A percentile compares a stretch with the other conserved stretches of the same genome.
Conservation (phyloP, 106 monocot genomes). For the Triglochin maritima region DNA sequence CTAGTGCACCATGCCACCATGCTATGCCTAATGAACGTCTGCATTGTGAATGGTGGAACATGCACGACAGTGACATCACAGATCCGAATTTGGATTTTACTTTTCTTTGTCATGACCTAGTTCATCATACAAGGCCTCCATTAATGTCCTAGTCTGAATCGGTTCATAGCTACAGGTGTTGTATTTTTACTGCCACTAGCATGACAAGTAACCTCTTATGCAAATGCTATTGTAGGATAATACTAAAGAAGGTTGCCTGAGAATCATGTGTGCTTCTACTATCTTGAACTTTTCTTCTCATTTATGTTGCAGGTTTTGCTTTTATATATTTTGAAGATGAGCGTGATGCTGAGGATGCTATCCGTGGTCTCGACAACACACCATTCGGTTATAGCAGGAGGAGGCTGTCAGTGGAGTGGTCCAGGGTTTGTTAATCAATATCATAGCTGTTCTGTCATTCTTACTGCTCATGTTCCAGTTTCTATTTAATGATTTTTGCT, state of each 20-base stretch:
- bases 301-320: conserved; percentile 55
- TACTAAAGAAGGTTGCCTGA: background rate
- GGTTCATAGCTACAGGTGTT: conserved; percentile 50
- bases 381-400: conserved; percentile 61
- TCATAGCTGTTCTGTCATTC: background rate
- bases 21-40: conserved; percentile 33
- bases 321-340: conserved; percentile 87
- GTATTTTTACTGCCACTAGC: conserved; percentile 30
- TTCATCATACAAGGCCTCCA: conserved; percentile 36
- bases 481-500: background rate
- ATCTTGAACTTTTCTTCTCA: background rate
- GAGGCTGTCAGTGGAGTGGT: conserved; percentile 76
- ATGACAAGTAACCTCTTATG: conserved; percentile 5
- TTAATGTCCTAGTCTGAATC: conserved; percentile 39
- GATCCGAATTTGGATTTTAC: conserved; percentile 34
- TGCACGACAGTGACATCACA: conserved; percentile 41
- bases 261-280: background rate
- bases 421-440: conserved; percentile 34
- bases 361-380: conserved; percentile 37
- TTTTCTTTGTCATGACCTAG: conserved; percentile 41
- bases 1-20: conserved; percentile 14
- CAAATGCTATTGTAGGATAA: background rate
- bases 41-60: conserved; percentile 31
- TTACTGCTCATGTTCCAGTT: background rate
- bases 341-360: conserved; percentile 79